Evolutionary conservation across 345 rosid species (phyloP), one percentile per base, ranked within the genome.

Genomic region (Eucalyptus cladocalyx): DNA sequence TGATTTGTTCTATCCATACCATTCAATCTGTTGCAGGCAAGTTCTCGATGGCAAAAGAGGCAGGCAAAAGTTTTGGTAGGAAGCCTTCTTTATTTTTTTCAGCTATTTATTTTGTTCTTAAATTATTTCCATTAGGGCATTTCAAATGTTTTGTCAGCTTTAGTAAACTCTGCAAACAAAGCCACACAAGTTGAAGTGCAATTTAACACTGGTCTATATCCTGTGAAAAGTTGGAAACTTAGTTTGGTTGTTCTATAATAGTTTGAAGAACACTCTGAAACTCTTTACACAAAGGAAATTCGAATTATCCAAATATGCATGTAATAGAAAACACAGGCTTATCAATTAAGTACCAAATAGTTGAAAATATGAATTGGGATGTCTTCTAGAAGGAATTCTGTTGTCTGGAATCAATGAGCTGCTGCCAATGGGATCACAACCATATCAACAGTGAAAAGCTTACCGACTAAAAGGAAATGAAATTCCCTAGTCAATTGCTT

Each of bases 51-150:
- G 99, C 95, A 97, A 88, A 97, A 95, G 90, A 95, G 99, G 90
- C 99, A 97, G 93, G 95, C 97, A 42, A 96, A 95, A 93, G 97
- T 97, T 87, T 90, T 97, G 99, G 99, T 97, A 95, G 42, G 95
- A 92, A 81, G 53, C 65, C 87, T 80, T 89, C 9, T 49, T 56
- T 80, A 76, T 58, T 86, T 80, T 65, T 28, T 11, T 80, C 47
- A 60, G 12, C 51, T 87, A 24, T 60, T 67, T 86, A 45, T 67
- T 60, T 88, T 72, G 34, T 51, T 24, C 67, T 88, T 65, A 40
- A 80, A 28, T 47, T 86, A n/a, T n/a, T 43, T 60, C 45, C 28
- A 58, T 56, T 69, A 48, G 50, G 40, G 85, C 28, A 23, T 76
- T 76, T 37, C 30, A 40, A 76, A 76, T 50, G 56, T 48, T 86